Evolutionary conservation across 2,329 filamentous ascomycete genomes (phyloP).

Genomic region (Cercospora sp.): DNA sequence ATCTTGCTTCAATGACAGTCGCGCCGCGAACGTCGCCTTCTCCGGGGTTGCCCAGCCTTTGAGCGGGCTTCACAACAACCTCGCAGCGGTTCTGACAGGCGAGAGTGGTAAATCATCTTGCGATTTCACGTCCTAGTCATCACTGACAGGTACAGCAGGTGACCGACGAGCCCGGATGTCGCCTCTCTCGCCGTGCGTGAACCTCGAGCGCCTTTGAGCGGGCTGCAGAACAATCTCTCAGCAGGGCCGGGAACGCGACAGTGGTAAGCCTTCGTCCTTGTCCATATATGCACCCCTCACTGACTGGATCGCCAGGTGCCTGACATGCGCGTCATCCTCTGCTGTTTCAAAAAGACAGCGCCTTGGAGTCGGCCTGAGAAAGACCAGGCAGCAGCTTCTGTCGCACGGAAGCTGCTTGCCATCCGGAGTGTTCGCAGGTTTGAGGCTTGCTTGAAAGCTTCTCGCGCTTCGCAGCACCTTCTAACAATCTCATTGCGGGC

Average conservation of each 20-base stretch:
- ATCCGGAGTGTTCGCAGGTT: not conserved
- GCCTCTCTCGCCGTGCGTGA: not conserved
- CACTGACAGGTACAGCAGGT: not conserved
- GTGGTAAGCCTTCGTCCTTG: not conserved
- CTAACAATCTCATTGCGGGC: not conserved
- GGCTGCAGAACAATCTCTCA: not conserved
- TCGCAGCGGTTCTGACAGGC: not conserved
- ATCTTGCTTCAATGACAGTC: not conserved
- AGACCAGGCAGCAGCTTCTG: not conserved
- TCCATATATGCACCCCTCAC: not conserved
- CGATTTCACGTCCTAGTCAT: not conserved
- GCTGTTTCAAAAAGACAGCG: not conserved
- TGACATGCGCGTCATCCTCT: not conserved
- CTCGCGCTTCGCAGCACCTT: not conserved
- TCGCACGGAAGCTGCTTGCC: no score
- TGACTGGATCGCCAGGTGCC: not conserved
- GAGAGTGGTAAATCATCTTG: not conserved
- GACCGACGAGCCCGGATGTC: not conserved
- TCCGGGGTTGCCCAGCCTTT: not conserved
- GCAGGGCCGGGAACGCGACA: not conserved
- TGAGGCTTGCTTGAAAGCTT: not conserved
- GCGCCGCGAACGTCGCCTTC: not conserved
- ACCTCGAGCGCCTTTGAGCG: not conserved
- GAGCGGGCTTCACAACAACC: not conserved
- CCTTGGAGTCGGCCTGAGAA: not conserved